Evolutionary conservation across 2,329 filamentous ascomycete genomes (phyloP).

Genomic region (Cercospora zeae-maydis): DNA sequence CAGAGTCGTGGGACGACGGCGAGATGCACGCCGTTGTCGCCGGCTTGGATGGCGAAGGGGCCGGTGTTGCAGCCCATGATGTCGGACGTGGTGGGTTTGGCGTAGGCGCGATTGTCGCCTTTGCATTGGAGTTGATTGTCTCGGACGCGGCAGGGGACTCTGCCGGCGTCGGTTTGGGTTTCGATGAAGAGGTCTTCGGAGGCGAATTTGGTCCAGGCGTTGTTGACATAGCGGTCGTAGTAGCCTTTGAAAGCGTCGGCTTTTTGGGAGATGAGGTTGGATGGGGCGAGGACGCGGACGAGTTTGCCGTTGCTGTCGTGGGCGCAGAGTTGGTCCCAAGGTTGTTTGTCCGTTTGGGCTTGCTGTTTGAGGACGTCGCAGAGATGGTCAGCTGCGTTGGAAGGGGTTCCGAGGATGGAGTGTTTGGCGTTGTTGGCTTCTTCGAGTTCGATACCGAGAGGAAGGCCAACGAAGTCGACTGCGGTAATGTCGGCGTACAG

Average conservation of each 20-base stretch:
- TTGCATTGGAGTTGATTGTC: constrained; percentile 43
- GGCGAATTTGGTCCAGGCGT: constrained; percentile 49
- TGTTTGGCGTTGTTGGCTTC: constrained; percentile 45
- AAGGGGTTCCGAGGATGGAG: constrained; percentile 56
- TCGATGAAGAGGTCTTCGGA: constrained; percentile 55
- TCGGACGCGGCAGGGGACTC: constrained; percentile 50
- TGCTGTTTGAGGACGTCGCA: constrained; percentile 55
- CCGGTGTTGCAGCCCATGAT: constrained; percentile 66
- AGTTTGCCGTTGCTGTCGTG: constrained; percentile 36
- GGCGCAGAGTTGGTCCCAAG: constrained; percentile 60
- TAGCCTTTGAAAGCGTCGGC: constrained; percentile 48
- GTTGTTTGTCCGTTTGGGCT: constrained; percentile 50
- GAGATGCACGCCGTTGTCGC: constrained; percentile 40
- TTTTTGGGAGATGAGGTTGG: constrained; percentile 44
- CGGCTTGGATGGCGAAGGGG: constrained; percentile 50
- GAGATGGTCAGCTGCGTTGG: constrained; percentile 55
- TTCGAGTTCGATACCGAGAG: constrained; percentile 51
- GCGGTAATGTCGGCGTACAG: constrained; percentile 44
- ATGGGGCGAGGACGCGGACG: constrained; percentile 43
- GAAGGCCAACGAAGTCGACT: constrained; percentile 40
- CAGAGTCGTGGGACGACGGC: constrained; percentile 68
- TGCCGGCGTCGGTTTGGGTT: constrained; percentile 59
- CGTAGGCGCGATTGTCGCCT: constrained; percentile 46
- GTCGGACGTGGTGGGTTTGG: constrained; percentile 56
- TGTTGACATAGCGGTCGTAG: constrained; percentile 50